Evolutionary conservation across 2,329 filamentous ascomycete species (phyloP).

Genomic region (Fonsecaea pedrosoi): DNA sequence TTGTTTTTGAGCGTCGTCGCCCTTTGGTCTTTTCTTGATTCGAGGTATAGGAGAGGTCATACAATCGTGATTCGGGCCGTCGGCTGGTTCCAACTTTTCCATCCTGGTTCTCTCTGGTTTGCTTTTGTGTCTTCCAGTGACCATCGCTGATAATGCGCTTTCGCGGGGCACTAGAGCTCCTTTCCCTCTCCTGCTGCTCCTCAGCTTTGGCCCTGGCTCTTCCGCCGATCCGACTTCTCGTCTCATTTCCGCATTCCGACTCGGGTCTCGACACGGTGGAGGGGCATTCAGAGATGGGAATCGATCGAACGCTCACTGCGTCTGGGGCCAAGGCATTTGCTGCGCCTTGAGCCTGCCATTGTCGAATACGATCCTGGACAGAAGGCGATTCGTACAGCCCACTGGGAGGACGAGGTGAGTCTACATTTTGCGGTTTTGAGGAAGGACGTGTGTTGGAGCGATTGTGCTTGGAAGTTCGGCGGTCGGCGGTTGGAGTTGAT

Average conservation of each 20-base stretch:
- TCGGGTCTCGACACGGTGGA: conserved; percentile 23
- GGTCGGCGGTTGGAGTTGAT: conserved; percentile 45
- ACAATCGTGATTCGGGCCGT: conserved; percentile 37
- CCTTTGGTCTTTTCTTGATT: conserved; percentile 36
- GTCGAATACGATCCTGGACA: conserved; percentile 79
- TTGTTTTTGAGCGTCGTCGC: conserved; percentile 32
- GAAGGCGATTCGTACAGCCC: conserved; percentile 67
- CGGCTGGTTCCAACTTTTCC: conserved; percentile 9
- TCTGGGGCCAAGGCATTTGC: conserved; percentile 46
- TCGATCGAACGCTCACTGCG: conserved; percentile 38
- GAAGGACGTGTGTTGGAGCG: conserved; percentile 20
- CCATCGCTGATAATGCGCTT: conserved; percentile 93
- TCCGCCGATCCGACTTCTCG: conserved; percentile 23
- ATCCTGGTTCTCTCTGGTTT: conserved; percentile 14
- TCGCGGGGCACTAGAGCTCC: conserved; percentile 71
- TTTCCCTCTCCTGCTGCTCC: conserved; percentile 41
- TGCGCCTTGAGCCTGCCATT: conserved; percentile 83
- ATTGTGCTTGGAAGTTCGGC: conserved; percentile 30
- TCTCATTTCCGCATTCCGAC: conserved; percentile 28
- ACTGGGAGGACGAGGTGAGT: conserved; percentile 21
- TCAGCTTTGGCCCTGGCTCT: conserved; percentile 30
- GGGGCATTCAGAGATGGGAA: conserved; percentile 33
- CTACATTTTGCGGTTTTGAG: conserved; percentile 33
- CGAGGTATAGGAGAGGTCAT: conserved; percentile 34
- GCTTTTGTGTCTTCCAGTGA: conserved; percentile 70